These are phyloP conservation scores for Capsicum rhomboideum DNA, from an alignment of 257 asterid species.

Conservation along the genomic window DNA sequence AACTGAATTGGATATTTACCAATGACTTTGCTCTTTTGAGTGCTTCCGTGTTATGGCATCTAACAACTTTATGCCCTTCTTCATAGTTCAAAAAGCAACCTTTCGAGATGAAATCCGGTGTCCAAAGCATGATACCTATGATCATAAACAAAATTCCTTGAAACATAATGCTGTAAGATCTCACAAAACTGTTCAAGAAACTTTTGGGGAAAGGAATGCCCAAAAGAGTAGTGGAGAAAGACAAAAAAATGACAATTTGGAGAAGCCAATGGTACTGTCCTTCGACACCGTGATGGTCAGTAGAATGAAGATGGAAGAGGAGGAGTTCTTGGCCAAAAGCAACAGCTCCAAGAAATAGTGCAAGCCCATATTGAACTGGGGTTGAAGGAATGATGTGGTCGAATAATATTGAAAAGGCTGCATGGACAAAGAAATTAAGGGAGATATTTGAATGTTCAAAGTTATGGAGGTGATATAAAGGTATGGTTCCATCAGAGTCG, in stretches of 20 bases:
- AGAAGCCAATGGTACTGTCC: constrained; percentile 82
- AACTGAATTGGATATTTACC: constrained; percentile 57
- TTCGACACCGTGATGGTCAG: constrained; percentile 71
- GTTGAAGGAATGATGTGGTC: constrained; percentile 33
- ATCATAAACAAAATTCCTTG: constrained; percentile 75
- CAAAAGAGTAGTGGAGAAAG: constrained; percentile 34
- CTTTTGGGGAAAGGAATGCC: constrained; percentile 34
- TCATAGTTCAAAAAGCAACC: constrained; percentile 43
- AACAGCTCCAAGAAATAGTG: constrained; percentile 43
- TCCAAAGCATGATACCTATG: constrained; percentile 72
- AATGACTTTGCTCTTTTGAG: constrained; percentile 60
- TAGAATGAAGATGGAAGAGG: constrained; percentile 64
- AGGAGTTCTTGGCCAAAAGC: constrained; percentile 68
- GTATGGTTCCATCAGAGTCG: constrained; percentile 41
- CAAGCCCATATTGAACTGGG: constrained; percentile 30
- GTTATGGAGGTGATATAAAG: constrained; percentile 48
- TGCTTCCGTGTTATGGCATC: constrained; percentile 44
- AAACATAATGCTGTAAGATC: constrained; percentile 42
- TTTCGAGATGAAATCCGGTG: constrained; percentile 35
- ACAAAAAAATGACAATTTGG: constrained; percentile 37
- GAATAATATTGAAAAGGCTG: constrained; percentile 36
- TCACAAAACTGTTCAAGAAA: constrained; percentile 49
- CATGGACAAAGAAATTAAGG: constrained; percentile 50
- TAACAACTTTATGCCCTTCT: constrained; percentile 30
- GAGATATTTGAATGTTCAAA: constrained; percentile 77